A percentile compares a stretch with the other conserved stretches of the same genome.
These are phyloP conservation scores for Penstemon davidsonii DNA, from an alignment of 257 asterid species.

Conservation along the genomic window DNA sequence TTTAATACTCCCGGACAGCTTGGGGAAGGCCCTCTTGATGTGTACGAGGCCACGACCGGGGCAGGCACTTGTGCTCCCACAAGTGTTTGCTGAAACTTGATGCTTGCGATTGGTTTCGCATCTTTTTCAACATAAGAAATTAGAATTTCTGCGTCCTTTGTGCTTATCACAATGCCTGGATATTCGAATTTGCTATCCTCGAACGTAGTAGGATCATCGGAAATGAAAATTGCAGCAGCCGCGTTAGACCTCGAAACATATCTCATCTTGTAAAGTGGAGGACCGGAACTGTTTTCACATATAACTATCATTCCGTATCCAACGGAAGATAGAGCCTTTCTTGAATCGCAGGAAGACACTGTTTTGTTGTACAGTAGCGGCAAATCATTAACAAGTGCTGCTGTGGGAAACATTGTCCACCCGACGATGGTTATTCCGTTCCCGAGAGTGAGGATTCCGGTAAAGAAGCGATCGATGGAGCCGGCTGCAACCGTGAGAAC, in stretches of 20 bases:
- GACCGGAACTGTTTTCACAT: neutral
- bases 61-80: conserved; percentile 37
- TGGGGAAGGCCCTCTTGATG: conserved; percentile 40
- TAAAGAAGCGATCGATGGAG: conserved; percentile 38
- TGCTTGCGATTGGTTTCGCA: conserved; percentile 28
- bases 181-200: conserved; percentile 22
- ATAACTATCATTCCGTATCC: neutral
- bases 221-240: conserved; percentile 30
- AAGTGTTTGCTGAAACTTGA: conserved; percentile 39
- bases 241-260: conserved; percentile 25
- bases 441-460: conserved; percentile 33
- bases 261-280: neutral
- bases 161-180: conserved; percentile 38
- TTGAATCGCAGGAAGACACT: conserved; percentile 32
- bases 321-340: conserved; percentile 7
- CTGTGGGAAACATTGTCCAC: conserved; percentile 35
- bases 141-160: conserved; percentile 28
- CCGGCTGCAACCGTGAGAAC: conserved; percentile 39
- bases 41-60: conserved; percentile 31
- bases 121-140: conserved; percentile 22
- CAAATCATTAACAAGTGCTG: conserved; percentile 6
- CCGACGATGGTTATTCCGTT: conserved; percentile 31
- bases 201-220: conserved; percentile 27
- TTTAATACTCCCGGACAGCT: conserved; percentile 35
- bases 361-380: conserved; percentile 29